Conservation (phyloP, 306 rosid species). For the Vigna hirtella region DNA sequence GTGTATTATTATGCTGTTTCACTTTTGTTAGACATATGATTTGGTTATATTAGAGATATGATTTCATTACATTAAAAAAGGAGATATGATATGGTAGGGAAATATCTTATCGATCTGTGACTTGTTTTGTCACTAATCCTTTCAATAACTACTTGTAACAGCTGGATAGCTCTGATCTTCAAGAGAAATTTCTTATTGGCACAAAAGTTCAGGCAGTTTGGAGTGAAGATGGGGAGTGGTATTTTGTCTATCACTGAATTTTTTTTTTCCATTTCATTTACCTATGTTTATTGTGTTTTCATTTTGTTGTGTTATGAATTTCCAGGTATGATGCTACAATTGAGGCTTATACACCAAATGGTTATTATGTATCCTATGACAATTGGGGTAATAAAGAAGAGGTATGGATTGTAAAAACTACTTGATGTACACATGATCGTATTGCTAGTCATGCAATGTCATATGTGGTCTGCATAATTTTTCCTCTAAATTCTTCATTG, state of each 20-base stretch:
- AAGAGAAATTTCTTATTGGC: constrained; percentile 70
- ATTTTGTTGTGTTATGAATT: constrained; percentile 52
- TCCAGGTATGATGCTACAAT: constrained; percentile 90
- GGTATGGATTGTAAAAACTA: constrained; percentile 58
- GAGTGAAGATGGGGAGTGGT: constrained; percentile 99
- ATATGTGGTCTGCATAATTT: constrained; percentile 9
- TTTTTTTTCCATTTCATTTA: constrained; percentile 35
- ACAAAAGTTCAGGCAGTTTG: constrained; percentile 88
- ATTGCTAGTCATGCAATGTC: constrained; percentile 13
- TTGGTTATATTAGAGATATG: too few species aligned
- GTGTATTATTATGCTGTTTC: constrained; percentile 11
- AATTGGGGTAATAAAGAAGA: constrained; percentile 97
- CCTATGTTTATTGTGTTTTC: constrained; percentile 39
- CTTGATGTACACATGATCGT: constrained; percentile 4
- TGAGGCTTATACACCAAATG: constrained; percentile 78
- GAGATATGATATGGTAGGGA: too few species aligned
- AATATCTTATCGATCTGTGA: too few species aligned
- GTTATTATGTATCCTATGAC: constrained; percentile 77
- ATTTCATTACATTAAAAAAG: too few species aligned
- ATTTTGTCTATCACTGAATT: constrained; percentile 34
- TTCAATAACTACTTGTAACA: constrained; percentile 44
- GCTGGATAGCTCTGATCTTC: constrained; percentile 59
- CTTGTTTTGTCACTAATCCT: too few species aligned
- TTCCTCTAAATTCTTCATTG: constrained; percentile 25
- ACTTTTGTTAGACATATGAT: not conserved